Base-by-base conservation (phyloP, 2,329 filamentous ascomycete species). In the Stylonectria norvegica region DNA sequence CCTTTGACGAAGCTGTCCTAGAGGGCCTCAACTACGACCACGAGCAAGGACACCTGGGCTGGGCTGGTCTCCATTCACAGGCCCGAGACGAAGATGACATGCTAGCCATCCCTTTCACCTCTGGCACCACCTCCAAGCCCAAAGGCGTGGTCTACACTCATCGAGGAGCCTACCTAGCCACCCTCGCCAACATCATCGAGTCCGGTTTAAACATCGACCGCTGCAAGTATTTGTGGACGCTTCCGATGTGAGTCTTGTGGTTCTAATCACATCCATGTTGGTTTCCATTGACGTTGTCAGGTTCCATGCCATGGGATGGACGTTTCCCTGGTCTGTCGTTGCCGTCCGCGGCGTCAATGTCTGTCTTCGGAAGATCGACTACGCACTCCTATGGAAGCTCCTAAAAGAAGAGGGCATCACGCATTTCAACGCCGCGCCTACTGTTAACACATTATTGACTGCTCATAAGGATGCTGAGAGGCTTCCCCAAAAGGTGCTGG, bases 91-190 rank as follows among this genome's bases (percentile, higher is more conserved):
- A 98, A 62, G 85, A 95, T 51, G 81, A 81, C 45, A 76, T 88
- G 52, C 76, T 97, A 45, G 89, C 90, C 3, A 80, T 98, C 40
- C 88, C 91, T 1, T 97, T 97, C 63, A 98, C 93, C 0, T 93
- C 86, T 19, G 91, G 91, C 4, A 97, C 93, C 1, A 97, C 93
- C 0, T 89, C 90, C 1, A 75, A 78, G 20, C 93, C 93, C 2
- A 97, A 98, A 64, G 93, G 93, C 5, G 91, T 96, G 3, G 82
- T 95, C 40, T 96, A 86, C 59, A 96, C 89, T 2, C 88, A 97
- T 63, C 78, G 93, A 33, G 86, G 90, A 4, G 81, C 81, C 6
- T 98, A 97, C 59, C 73, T 98, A 10, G 91, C 89, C 1, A 75
- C 89, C 0, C 59, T 96, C 51, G 90, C 73, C 9, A 97, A 97